phyloP scores from a whole-genome alignment of 331 rosid genomes.

The Saraca asoca region DNA sequence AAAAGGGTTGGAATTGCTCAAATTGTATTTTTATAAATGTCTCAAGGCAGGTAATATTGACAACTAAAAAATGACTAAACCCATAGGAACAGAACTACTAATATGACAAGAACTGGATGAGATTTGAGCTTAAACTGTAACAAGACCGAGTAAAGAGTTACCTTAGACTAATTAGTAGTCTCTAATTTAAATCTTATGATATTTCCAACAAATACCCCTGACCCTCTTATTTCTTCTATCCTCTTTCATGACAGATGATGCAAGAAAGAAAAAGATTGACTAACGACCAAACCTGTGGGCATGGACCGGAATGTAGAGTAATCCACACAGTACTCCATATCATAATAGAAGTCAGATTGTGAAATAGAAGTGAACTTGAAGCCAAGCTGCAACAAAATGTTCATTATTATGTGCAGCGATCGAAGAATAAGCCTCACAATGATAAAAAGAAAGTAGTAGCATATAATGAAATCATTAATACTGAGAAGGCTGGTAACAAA shows the following conservation, averaged over 20 bases:
- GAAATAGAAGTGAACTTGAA: conserved; percentile 47
- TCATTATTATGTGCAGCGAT: conserved; percentile 5
- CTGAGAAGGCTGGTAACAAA: conserved; percentile 3
- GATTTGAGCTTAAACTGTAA: no score
- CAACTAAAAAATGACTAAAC: no score
- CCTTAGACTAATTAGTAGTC: no score
- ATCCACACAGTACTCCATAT: conserved; percentile 92
- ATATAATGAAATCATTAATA: conserved; percentile 21
- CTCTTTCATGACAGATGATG: neutral
- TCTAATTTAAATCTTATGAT: no score
- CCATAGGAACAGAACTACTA: no score
- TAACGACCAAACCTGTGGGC: conserved; percentile 45
- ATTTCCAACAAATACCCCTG: no score
- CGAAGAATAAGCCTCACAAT: conserved; percentile 16
- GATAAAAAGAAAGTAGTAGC: conserved; percentile 18
- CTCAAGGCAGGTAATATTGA: no score
- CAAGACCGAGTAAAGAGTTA: no score
- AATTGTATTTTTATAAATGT: no score
- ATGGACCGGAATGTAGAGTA: conserved; percentile 80
- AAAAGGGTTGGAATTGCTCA: no score
- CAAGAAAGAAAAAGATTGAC: conserved; percentile 11
- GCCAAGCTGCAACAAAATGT: conserved; percentile 59
- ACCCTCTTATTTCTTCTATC: neutral
- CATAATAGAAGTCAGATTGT: conserved; percentile 69
- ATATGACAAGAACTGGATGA: no score